Base-by-base conservation (phyloP, 441 rosid species). In the Hypseocharis bilobata region DNA sequence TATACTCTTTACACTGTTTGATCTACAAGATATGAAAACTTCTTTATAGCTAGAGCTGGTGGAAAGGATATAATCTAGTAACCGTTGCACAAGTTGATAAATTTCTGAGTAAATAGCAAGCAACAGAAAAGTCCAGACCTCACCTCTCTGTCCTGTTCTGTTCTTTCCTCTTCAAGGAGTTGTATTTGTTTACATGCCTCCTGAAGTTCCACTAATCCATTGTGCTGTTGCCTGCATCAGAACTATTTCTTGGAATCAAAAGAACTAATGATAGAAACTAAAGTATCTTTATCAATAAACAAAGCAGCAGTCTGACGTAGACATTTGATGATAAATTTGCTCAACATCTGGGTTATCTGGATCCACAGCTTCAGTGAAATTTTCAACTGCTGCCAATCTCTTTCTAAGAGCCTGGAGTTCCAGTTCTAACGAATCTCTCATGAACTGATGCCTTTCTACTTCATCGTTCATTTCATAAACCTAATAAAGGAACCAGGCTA, bases 401-500 rank as follows among this genome's bases (percentile, higher is more conserved):
- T 77, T 78, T 72, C 86, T 79, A 72, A 92, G 74, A 78, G 77
- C 74, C 70, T 80, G 88, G 67, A 90, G 88, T 79, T 92, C 94
- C 75, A 81, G 68, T 76, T 92, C 96, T 76, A 86, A 77, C 28
- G 86, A 86, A 66, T 84, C 87, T 77, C 90, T 84, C 47, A 82
- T 82, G 66, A 80, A 64, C 52, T 81, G 82, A 76, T 92, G 94
- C 74, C 85, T 84, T 75, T 84, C 91, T 58, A 92, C 89, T 74
- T 92, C 92, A 54, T 81, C 91, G 74, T 85, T 88, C 96, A 88
- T 85, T 81, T 88, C 98, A 82, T 74, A 72, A 62, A 85, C 94
- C 98, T 92, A 70, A 36, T 40, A 38, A 72, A 73, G 58, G 67
- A 67, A 75, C 74, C 61, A 67, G 40, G 26, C 22, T 63, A 71